Conservation (phyloP, 192 early-diverging fungal genomes). For the Backusella westeae region DNA sequence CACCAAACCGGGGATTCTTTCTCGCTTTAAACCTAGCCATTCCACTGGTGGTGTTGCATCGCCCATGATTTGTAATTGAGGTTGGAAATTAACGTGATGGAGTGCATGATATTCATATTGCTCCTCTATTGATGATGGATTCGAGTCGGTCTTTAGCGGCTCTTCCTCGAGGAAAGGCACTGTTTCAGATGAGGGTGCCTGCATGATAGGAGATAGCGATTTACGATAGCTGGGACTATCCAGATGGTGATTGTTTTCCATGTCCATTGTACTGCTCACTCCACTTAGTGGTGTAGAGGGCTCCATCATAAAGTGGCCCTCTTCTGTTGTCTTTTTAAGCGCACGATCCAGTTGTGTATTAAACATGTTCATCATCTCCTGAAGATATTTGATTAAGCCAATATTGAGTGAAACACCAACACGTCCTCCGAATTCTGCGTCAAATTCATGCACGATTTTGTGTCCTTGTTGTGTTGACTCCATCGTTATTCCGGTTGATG, state of each 20-base stretch:
- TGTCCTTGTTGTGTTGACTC: slow-evolving; percentile 23
- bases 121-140: background rate
- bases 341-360: slow-evolving; percentile 36
- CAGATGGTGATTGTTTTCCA: background rate
- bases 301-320: background rate
- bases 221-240: background rate
- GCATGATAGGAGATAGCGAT: background rate
- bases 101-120: slow-evolving; percentile 5
- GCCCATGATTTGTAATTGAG: slow-evolving; percentile 45
- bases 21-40: slow-evolving; percentile 47
- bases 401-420: slow-evolving; percentile 48
- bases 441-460: slow-evolving; percentile 35
- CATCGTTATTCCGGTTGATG: slow-evolving; percentile 41
- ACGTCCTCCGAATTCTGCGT: slow-evolving; percentile 37
- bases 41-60: slow-evolving; percentile 55
- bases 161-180: background rate
- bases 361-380: slow-evolving; percentile 39
- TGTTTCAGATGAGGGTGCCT: background rate
- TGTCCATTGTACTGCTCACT: background rate
- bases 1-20: slow-evolving; percentile 42
- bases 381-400: slow-evolving; percentile 43
- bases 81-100: slow-evolving; percentile 38
- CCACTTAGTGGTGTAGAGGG: background rate
- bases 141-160: background rate
- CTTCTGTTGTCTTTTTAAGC: background rate